Percentiles rank a stretch among this genome's conserved stretches.
Conservation (phyloP, 2,329 filamentous ascomycete species). For the Graphilbum ipis-grandicollis region DNA sequence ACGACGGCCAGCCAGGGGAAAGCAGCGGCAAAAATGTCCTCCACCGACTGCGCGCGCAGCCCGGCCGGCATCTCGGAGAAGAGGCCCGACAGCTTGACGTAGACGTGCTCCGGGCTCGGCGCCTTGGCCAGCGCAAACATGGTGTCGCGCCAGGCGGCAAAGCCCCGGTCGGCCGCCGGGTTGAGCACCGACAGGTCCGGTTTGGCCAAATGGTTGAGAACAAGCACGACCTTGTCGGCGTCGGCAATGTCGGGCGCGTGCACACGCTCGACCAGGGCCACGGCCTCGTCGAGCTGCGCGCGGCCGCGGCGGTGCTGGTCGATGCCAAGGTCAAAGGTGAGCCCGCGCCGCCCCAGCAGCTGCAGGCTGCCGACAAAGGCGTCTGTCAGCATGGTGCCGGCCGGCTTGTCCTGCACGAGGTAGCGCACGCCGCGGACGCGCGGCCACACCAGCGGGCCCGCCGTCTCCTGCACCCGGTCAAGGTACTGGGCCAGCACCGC, state of each 20-base stretch:
- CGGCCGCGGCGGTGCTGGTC: constrained; percentile 64
- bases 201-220: constrained; percentile 82
- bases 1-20: constrained; percentile 57
- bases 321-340: constrained; percentile 69
- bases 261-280: constrained; percentile 51
- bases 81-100: constrained; percentile 80
- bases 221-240: constrained; percentile 43
- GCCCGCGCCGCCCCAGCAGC: constrained; percentile 43
- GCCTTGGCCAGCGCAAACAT: constrained; percentile 51
- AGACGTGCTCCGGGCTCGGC: constrained; percentile 32
- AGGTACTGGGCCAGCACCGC: constrained; percentile 49
- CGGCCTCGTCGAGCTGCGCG: constrained; percentile 53
- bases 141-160: constrained; percentile 50
- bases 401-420: constrained; percentile 60
- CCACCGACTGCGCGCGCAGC: constrained; percentile 27
- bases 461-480: constrained; percentile 35
- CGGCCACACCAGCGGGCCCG: constrained; percentile 45
- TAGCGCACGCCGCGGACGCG: constrained; percentile 69
- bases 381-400: constrained; percentile 43
- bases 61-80: constrained; percentile 60
- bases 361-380: constrained; percentile 49
- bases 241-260: constrained; percentile 40
- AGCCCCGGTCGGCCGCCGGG: constrained; percentile 35
- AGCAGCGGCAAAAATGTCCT: constrained; percentile 44
- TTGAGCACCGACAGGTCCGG: constrained; percentile 54